These are phyloP conservation scores for Penicillium longicatenatum DNA, from an alignment of 495 filamentous ascomycete genomes.

Conservation along the genomic window DNA sequence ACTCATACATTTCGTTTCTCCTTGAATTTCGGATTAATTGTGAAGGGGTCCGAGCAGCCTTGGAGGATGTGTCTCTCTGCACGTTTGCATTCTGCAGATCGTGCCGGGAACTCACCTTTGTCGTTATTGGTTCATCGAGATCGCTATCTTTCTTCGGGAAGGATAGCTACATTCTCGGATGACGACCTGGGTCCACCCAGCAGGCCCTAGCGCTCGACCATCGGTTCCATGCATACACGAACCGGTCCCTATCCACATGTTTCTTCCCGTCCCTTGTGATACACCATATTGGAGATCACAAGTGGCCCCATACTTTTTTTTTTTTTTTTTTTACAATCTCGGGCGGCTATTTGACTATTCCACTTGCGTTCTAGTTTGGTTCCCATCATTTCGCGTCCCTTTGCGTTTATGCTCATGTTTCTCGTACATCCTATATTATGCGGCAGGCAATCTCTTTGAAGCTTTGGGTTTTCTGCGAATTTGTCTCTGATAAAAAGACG, in stretches of 20 bases:
- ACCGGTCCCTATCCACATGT: conserved; percentile 1
- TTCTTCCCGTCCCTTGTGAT: conserved; percentile 1
- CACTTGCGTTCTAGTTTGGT: neutral
- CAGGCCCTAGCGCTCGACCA: neutral
- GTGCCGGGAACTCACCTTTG: neutral
- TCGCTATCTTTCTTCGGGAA: neutral
- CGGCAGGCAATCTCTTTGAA: conserved; percentile 28
- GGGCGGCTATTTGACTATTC: conserved; percentile 34
- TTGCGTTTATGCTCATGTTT: conserved; percentile 30
- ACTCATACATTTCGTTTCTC: conserved; percentile 23
- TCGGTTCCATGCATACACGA: conserved; percentile 5
- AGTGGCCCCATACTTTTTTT: conserved; percentile 20
- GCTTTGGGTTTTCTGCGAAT: conserved; percentile 14
- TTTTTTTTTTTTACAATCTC: conserved; percentile 30
- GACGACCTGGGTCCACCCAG: neutral
- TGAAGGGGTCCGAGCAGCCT: conserved; percentile 2
- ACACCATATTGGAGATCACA: neutral
- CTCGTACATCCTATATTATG: conserved; percentile 28
- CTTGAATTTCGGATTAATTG: conserved; percentile 20
- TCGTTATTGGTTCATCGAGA: neutral
- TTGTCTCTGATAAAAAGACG: conserved; percentile 29
- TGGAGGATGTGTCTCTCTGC: neutral
- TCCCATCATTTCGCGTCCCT: conserved; percentile 5
- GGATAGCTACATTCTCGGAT: neutral
- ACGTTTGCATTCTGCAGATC: conserved; percentile 4